Base-by-base conservation (phyloP, 2,329 filamentous ascomycete species). In the Venturia oleaginea region DNA sequence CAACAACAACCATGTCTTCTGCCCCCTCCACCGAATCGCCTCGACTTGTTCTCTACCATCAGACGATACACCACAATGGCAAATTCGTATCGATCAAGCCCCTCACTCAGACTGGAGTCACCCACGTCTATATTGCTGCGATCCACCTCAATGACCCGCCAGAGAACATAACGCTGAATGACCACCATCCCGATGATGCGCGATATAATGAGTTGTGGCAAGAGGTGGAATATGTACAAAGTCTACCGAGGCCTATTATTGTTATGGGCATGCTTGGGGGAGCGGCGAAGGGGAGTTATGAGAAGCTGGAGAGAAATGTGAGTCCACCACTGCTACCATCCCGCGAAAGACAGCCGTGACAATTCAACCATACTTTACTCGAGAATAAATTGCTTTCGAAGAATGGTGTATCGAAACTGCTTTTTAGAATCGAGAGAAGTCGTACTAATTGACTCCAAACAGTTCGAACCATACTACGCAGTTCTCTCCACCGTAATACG, bases 261-360 rank as follows among this genome's bases (percentile, higher is more conserved):
- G 85, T 96, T 15, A 81, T 96, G 72, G 90, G 85, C 64, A 94
- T 97, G 90, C 80, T 96, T 1, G 92, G 92, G 46, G 92, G 92
- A 19, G 91, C 92, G 2, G 91, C 91, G 0, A 82, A 83, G 66
- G 92, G 92, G 13, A 88, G 86, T 15, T 96, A 84, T 72, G 77
- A 80, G 60, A 80, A 84, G 64, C 78, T 87, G 22, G 75, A 77
- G 65, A 81, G 86, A 3, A 84, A 88, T 70, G 66, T 69, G 24
- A 32, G 65, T 64, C 74, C 54, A 32, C 24, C 38, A 40, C 38
- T 40, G 38, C 38, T 40, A 40, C 38, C 8, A 40, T 15, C 4
- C n/a, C n/a, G n/a, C n/a, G n/a, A n/a, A n/a, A n/a, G n/a, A n/a
- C n/a, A n/a, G n/a, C n/a, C 13, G 38, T 15, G 13, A 17, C 11